phyloP scores from a whole-genome alignment of 768 basidiomycete species.

The Pulveroboletus frians region DNA sequence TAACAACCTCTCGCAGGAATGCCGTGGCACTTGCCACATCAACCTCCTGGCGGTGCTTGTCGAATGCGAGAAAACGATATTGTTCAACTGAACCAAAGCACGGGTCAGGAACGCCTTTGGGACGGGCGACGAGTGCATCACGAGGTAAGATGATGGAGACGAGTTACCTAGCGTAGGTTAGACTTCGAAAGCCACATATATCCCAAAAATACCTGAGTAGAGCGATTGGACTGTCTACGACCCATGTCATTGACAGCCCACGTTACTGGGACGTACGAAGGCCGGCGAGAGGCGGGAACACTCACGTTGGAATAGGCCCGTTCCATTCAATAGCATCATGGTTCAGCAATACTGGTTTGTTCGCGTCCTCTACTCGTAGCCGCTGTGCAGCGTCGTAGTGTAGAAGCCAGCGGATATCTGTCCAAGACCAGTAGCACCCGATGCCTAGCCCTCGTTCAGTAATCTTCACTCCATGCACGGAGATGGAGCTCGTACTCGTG shows the following conservation, averaged over 20 bases:
- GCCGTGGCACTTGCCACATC: too few relatives aligned
- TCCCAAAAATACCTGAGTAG: neutral
- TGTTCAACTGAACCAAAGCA: too few relatives aligned
- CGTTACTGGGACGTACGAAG: neutral
- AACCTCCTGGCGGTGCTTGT: too few relatives aligned
- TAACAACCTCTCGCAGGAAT: too few relatives aligned
- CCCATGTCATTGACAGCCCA: neutral
- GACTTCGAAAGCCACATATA: neutral
- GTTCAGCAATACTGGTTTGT: neutral
- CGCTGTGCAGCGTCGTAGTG: neutral
- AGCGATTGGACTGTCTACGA: neutral
- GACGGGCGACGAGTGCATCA: too few relatives aligned
- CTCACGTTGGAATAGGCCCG: slow-evolving; percentile 1
- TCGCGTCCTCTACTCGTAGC: neutral
- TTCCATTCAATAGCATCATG: neutral
- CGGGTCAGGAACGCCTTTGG: too few relatives aligned
- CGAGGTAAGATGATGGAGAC: too few relatives aligned
- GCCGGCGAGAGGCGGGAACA: neutral
- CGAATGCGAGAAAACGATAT: too few relatives aligned
- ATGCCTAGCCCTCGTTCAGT: neutral
- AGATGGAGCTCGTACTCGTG: too few relatives aligned
- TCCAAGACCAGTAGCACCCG: neutral
- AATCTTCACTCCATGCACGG: too few relatives aligned
- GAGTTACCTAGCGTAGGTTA: neutral
- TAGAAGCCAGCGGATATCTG: neutral